Evolutionary conservation across 306 rosid genomes (phyloP).

Genomic region (Alnus glutinosa): DNA sequence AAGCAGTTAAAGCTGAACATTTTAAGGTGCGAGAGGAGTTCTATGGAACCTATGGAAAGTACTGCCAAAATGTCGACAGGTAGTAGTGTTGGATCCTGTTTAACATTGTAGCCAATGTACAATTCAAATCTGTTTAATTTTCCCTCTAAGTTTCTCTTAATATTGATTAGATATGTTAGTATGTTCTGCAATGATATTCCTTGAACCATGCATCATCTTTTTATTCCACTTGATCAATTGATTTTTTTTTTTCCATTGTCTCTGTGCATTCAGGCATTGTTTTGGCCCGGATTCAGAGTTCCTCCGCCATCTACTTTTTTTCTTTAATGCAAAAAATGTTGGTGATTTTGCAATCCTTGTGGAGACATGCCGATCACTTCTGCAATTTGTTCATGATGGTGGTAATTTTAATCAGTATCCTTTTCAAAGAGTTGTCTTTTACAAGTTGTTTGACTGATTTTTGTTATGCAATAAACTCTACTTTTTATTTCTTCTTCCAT

Average conservation of each 20-base stretch:
- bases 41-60: constrained; percentile 53
- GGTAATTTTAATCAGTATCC: constrained; percentile 51
- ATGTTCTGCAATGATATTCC: constrained; percentile 13
- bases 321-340: constrained; percentile 60
- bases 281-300: constrained; percentile 86
- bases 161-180: constrained; percentile 1
- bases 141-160: not conserved
- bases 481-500: not conserved
- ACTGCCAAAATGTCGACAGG: constrained; percentile 76
- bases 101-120: constrained; percentile 9
- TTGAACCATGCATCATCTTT: constrained; percentile 18
- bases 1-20: constrained; percentile 59
- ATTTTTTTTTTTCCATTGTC: constrained; percentile 23
- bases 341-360: constrained; percentile 71
- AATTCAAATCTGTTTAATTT: constrained; percentile 19
- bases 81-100: constrained; percentile 30
- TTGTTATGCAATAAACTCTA: not conserved
- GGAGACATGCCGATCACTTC: constrained; percentile 77
- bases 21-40: constrained; percentile 68
- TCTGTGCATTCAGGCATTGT: constrained; percentile 67
- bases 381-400: constrained; percentile 53
- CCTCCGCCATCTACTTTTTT: constrained; percentile 80
- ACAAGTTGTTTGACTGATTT: not conserved
- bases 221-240: constrained; percentile 14
- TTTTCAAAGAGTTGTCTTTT: constrained; percentile 4